Evolutionary conservation across 805 yeast genomes (phyloP).

Genomic region (Schwanniomyces yamadae): DNA sequence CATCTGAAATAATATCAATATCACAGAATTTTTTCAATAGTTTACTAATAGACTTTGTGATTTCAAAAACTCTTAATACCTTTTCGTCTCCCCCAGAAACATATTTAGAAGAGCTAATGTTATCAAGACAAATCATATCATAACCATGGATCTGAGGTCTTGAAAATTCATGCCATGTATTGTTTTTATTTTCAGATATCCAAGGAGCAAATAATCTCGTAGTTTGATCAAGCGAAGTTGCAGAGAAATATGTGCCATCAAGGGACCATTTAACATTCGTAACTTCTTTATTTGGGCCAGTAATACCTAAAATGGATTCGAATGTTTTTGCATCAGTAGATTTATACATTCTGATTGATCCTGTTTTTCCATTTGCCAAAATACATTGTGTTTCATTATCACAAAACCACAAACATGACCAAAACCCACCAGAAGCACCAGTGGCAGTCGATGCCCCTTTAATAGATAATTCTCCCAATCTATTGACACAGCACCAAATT

Average conservation of each 20-base stretch:
- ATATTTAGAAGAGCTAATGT: conserved; percentile 60
- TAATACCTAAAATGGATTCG: conserved; percentile 54
- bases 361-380: conserved; percentile 86
- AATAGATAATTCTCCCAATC: conserved; percentile 89
- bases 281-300: conserved; percentile 74
- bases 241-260: conserved; percentile 62
- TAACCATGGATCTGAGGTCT: conserved; percentile 98
- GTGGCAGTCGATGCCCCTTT: conserved; percentile 99
- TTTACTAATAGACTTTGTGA: conserved; percentile 75
- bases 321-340: conserved; percentile 30
- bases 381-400: conserved; percentile 42
- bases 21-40: conserved; percentile 57
- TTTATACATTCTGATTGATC: conserved; percentile 83
- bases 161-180: conserved; percentile 86
- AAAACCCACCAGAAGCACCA: conserved; percentile 77
- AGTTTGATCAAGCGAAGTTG: conserved; percentile 91
- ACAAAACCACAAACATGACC: conserved; percentile 67
- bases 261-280: conserved; percentile 80
- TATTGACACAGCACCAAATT: conserved; percentile 77
- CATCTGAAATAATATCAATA: conserved; percentile 28
- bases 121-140: conserved; percentile 82
- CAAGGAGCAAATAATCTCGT: conserved; percentile 78
- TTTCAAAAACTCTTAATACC: conserved; percentile 81
- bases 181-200: conserved; percentile 28
- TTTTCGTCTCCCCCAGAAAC: conserved; percentile 97